Percentiles rank a stretch among this genome's conserved stretches.
Evolutionary conservation across 202 grass and related monocot genomes (phyloP).

Genomic region (Carex arenaria): DNA sequence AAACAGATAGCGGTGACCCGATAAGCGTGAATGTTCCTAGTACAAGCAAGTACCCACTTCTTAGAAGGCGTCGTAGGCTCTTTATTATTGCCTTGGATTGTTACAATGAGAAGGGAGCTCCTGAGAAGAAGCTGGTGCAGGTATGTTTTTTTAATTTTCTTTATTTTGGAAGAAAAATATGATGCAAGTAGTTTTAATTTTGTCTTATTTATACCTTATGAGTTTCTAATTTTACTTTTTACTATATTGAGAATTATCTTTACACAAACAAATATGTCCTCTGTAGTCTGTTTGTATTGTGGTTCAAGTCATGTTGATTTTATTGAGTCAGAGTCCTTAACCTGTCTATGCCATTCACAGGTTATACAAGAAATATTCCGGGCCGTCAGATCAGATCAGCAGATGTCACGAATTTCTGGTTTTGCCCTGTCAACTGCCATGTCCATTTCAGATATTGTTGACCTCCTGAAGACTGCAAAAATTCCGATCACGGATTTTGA

Average conservation of each 20-base stretch:
- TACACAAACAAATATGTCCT: background rate
- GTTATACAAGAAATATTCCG: slow-evolving; percentile 81
- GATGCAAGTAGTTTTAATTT: background rate
- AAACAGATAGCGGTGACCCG: slow-evolving; percentile 28
- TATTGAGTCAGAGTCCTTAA: background rate
- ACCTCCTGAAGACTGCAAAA: slow-evolving; percentile 59
- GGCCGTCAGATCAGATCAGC: slow-evolving; percentile 70
- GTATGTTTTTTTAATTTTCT: background rate
- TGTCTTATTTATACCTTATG: background rate
- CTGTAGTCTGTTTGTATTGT: background rate
- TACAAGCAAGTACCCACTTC: slow-evolving; percentile 68
- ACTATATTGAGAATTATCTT: background rate
- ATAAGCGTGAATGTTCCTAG: slow-evolving; percentile 16
- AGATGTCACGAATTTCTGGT: slow-evolving; percentile 85
- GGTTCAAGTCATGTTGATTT: background rate
- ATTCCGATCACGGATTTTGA: slow-evolving; percentile 74
- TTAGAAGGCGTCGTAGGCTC: slow-evolving; percentile 64
- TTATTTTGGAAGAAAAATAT: background rate
- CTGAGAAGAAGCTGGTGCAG: slow-evolving; percentile 66
- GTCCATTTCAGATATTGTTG: slow-evolving; percentile 56
- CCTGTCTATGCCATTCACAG: background rate
- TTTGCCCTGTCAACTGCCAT: slow-evolving; percentile 87
- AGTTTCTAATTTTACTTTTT: background rate
- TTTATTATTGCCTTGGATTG: slow-evolving; percentile 79
- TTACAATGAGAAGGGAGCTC: slow-evolving; percentile 54